Percentiles rank a stretch among this genome's conserved stretches.
Conservation (phyloP, 1,284 basidiomycete species). For the Cerioporus squamosus region DNA sequence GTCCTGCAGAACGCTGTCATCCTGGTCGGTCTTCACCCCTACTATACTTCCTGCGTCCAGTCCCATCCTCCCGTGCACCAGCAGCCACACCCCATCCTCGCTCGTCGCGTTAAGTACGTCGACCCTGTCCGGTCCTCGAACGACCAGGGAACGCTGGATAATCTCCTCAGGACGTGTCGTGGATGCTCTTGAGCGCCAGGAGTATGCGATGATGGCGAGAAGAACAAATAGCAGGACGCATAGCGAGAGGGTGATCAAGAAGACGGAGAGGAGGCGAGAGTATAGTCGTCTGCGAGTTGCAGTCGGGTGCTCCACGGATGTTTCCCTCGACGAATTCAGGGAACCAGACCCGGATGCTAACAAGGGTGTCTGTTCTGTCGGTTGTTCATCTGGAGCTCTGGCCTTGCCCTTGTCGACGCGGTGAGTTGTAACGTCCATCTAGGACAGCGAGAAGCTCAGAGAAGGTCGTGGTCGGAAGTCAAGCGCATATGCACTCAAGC, state of each 20-base stretch:
- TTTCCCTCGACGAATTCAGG: slow-evolving; percentile 24
- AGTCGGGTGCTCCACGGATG: slow-evolving; percentile 27
- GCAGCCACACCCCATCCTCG: slow-evolving; percentile 63
- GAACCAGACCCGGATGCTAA: slow-evolving; percentile 34
- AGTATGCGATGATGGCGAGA: slow-evolving; percentile 58
- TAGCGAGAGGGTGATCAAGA: slow-evolving; percentile 46
- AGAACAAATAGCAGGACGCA: slow-evolving; percentile 48
- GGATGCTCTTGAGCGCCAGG: slow-evolving; percentile 62
- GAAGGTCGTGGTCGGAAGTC: neutral
- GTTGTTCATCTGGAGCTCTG: slow-evolving; percentile 34
- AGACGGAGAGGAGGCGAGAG: slow-evolving; percentile 50
- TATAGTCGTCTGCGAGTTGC: slow-evolving; percentile 40
- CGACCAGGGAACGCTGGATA: slow-evolving; percentile 55
- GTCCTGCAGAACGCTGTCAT: slow-evolving; percentile 44
- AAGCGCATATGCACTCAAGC: neutral
- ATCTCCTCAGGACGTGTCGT: slow-evolving; percentile 60
- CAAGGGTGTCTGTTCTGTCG: slow-evolving; percentile 51
- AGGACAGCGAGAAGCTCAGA: neutral
- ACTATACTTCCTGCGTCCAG: slow-evolving; percentile 66
- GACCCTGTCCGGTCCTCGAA: slow-evolving; percentile 63
- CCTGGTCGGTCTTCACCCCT: slow-evolving; percentile 51
- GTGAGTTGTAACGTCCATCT: slow-evolving; percentile 12
- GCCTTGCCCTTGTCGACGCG: slow-evolving; percentile 49
- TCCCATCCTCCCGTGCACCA: slow-evolving; percentile 59
- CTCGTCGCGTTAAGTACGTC: slow-evolving; percentile 63